phyloP scores from a whole-genome alignment of 1,284 basidiomycete species.

The Cystobasidiaceae sp. region DNA sequence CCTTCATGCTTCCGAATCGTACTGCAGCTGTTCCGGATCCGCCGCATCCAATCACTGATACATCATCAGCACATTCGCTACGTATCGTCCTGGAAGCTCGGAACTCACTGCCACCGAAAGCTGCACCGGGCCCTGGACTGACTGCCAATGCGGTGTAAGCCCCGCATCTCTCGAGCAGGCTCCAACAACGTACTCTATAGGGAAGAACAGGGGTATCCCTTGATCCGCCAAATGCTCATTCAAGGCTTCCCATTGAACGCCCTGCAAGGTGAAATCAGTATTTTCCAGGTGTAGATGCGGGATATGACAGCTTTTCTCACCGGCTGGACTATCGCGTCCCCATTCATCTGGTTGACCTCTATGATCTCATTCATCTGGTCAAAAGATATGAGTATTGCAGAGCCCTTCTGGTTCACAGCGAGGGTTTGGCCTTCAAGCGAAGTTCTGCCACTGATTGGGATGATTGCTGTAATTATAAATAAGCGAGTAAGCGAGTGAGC shows the following conservation, averaged over 20 bases:
- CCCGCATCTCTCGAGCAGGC: constrained; percentile 25
- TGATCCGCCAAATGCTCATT: constrained; percentile 55
- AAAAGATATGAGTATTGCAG: constrained; percentile 59
- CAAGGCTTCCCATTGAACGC: constrained; percentile 75
- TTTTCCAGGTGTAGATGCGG: neutral
- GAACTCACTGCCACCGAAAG: constrained; percentile 76
- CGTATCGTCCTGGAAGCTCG: constrained; percentile 43
- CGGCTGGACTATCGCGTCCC: constrained; percentile 68
- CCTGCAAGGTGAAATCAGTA: constrained; percentile 49
- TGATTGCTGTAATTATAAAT: constrained; percentile 62
- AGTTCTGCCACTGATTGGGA: constrained; percentile 63
- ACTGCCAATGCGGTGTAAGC: neutral
- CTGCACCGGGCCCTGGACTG: constrained; percentile 64
- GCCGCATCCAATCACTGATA: constrained; percentile 23
- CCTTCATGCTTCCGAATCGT: constrained; percentile 60
- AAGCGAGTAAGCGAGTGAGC: constrained; percentile 21
- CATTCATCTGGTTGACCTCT: constrained; percentile 69
- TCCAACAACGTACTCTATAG: constrained; percentile 51
- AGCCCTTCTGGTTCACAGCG: constrained; percentile 44
- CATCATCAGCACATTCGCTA: neutral
- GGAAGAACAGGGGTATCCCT: constrained; percentile 56
- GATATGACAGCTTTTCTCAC: neutral
- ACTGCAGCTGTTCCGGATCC: constrained; percentile 36
- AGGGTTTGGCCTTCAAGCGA: constrained; percentile 62
- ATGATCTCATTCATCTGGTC: constrained; percentile 73